Evolutionary conservation across 139 green algal genomes (phyloP), one percentile per base, ranked within the genome.

Genomic region (Trebouxia sp.): DNA sequence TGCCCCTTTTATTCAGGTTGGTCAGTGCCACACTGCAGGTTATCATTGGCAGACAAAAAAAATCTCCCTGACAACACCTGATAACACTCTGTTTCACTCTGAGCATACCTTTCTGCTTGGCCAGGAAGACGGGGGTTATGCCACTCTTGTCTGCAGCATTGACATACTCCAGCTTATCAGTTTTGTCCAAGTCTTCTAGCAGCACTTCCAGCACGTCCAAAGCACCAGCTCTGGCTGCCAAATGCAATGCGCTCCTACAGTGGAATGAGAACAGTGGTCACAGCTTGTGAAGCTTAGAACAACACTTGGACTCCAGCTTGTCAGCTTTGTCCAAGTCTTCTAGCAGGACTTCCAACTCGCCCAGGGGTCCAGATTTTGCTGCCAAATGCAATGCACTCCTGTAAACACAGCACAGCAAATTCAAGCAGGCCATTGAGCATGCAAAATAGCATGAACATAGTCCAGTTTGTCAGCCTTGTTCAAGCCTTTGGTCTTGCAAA

Each of bases 81-180:
- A 12, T n/a, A 65, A 37, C 53, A 65, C 6, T 32, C 7, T 37
- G 53, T 30, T 65, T 53, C 47, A 53, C 0, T 48, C 30, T 17
- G 28, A 30, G 26, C 69, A 22, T 37, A 80, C 75, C 75, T 69
- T 55, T 80, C 32, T 80, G 75, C 15, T 69, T 67, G 7, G 75
- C 75, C 14, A 80, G 50, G 37, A 69, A 80, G 50, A 80, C 75
- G 14, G 75, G 35, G 6, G 75, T 80, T 48, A 80, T 80, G 30
- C 75, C 75, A 35, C 62, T 80, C 30, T 80, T 80, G 75, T 80
- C 75, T 35, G 75, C 75, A 28, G 58, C 75, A 37, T 80, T 80
- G 0, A 80, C 50, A 53, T 55, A 80, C 32, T 47, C 75, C 32
- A 69, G 7, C 24, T 35, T 32, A 8, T 80, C 75, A 0, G 35